A percentile compares a stretch with the other conserved stretches of the same genome.
Evolutionary conservation across 1,284 basidiomycete genomes (phyloP).

Genomic region (Irpex sp.): DNA sequence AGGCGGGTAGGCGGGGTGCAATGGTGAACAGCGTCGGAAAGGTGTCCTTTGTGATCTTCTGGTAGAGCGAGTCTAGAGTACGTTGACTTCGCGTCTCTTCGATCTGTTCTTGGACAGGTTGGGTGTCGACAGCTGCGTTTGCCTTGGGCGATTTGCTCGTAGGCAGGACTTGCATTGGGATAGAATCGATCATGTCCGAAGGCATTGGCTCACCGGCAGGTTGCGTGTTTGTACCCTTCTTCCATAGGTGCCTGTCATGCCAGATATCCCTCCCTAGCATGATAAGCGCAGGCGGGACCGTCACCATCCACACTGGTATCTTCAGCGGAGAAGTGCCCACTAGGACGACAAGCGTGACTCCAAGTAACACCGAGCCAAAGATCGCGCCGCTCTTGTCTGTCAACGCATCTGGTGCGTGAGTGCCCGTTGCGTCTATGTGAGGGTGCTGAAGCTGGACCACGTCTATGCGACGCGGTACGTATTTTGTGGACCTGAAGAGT

Average conservation of each 20-base stretch:
- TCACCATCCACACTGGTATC: constrained; percentile 70
- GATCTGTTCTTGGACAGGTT: not conserved
- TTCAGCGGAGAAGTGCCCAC: constrained; percentile 49
- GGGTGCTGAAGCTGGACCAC: constrained; percentile 42
- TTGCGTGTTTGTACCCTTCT: not conserved
- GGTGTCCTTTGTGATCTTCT: constrained; percentile 15
- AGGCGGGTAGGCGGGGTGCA: constrained; percentile 68
- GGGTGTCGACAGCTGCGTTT: not conserved
- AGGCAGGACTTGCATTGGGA: not conserved
- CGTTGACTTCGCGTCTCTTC: not conserved
- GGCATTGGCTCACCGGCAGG: not conserved
- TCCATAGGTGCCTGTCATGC: constrained; percentile 24
- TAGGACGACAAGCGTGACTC: constrained; percentile 47
- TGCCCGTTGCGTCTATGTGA: constrained; percentile 48
- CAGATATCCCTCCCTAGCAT: constrained; percentile 29
- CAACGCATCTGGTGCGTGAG: constrained; percentile 43
- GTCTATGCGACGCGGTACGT: constrained; percentile 50
- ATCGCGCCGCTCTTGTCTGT: constrained; percentile 31
- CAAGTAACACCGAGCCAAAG: constrained; percentile 35
- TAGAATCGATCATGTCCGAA: not conserved
- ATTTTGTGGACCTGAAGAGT: constrained; percentile 44
- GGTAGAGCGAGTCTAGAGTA: not conserved
- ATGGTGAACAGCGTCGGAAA: constrained; percentile 78
- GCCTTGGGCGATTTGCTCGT: not conserved
- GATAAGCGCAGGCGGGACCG: constrained; percentile 75